These are phyloP conservation scores for Penicillium waksmanii DNA, from an alignment of 495 filamentous ascomycete species.

Conservation along the genomic window DNA sequence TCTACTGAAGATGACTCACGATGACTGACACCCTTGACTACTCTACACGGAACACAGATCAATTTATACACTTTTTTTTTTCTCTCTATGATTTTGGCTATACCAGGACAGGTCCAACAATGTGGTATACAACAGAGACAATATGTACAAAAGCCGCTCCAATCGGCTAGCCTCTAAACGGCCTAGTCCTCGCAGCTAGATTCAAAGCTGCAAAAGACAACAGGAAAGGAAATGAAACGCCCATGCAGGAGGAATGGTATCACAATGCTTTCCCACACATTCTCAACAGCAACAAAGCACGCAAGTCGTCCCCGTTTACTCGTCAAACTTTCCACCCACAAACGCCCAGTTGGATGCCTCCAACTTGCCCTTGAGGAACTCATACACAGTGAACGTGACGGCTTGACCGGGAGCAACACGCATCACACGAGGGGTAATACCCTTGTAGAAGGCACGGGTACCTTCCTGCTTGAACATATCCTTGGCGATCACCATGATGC, in stretches of 20 bases:
- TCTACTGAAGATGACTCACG: too few relatives aligned
- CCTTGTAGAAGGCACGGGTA: conserved; percentile 94
- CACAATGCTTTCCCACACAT: conserved; percentile 30
- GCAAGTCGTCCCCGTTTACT: conserved; percentile 50
- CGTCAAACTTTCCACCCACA: conserved; percentile 71
- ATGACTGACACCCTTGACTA: not conserved
- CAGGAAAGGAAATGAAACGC: conserved; percentile 33
- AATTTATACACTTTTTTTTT: not conserved
- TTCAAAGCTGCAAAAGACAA: conserved; percentile 8
- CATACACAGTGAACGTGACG: conserved; percentile 97
- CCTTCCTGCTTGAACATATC: conserved; percentile 99
- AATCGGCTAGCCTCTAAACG: conserved; percentile 21
- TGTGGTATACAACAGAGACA: conserved; percentile 33
- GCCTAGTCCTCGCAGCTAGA: conserved; percentile 6
- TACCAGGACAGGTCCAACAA: conserved; percentile 17
- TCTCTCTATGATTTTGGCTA: conserved; percentile 5
- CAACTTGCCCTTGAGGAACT: conserved; percentile 82
- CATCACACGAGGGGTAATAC: conserved; percentile 97
- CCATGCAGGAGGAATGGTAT: conserved; percentile 33
- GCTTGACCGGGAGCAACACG: conserved; percentile 96
- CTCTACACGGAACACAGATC: not conserved
- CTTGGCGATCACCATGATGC: conserved; percentile 76
- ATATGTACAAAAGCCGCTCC: conserved; percentile 29
- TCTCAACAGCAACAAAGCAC: conserved; percentile 3
- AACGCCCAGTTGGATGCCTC: conserved; percentile 71